Evolutionary conservation across 768 basidiomycete genomes (phyloP), one percentile per base, ranked within the genome.

Genomic region (Phaffia tasmanica): DNA sequence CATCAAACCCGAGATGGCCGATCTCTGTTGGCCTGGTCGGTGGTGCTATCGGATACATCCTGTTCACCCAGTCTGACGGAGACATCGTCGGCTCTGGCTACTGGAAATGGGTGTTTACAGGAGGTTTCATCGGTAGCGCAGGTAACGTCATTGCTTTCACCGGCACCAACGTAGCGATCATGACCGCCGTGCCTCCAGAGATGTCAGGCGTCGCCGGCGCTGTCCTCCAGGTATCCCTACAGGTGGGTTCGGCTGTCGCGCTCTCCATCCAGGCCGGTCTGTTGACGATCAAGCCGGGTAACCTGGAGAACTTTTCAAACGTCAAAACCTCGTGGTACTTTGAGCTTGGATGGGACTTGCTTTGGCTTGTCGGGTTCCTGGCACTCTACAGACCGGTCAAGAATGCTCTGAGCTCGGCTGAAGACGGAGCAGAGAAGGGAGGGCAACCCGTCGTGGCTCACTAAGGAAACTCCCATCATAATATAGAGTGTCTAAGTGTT

Each of bases 171-270:
- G 71, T 73, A 53, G 69, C 64, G 2, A 70, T 75, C 51, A 75
- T 74, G 69, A 72, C 70, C 16, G 57, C 72, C 9, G 71, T 69
- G 5, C 72, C 74, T 1, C 67, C 71, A 6, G 69, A 69, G 11
- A 62, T 61, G 47, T 66, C 71, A n/a, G 73, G 74, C 14, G 72
- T 73, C n/a, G 71, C 68, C 19, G 72, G 73, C 27, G 74, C 70
- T 0, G 55, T 74, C 29, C 68, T 75, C 16, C 72, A 73, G 62
- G 66, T 66, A 0, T 70, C 72, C 48, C 63, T 71, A 16, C 73
- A 73, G 63, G 56, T 65, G 1, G 73, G 72, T 0, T 64, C 71
- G 19, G 74, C 72, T 16, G 62, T 73, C 27, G 72, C 68, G 15
- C 58, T 73, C 9, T 64, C 71, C 16, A 68, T 75, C 23, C 72